phyloP scores from a whole-genome alignment of 139 green algal genomes.

The Picochlorum sp. region DNA sequence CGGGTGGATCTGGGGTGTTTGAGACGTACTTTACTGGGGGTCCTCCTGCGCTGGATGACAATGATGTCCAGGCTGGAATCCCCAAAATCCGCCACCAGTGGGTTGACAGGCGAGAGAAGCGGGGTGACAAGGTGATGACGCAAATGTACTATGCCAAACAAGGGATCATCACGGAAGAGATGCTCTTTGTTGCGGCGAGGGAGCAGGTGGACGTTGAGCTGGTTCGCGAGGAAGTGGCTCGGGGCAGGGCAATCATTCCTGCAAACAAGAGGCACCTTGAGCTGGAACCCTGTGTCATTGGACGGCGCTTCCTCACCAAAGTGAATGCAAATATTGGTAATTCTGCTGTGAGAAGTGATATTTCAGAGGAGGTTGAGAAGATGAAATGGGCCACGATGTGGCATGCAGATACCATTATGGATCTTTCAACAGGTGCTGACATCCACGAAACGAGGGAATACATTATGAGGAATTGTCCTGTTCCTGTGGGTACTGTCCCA shows the following conservation, averaged over 20 bases:
- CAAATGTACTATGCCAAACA: constrained; percentile 78
- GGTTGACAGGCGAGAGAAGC: constrained; percentile 52
- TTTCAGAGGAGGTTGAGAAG: constrained; percentile 97
- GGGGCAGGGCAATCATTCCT: constrained; percentile 92
- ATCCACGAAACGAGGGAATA: constrained; percentile 93
- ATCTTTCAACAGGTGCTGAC: constrained; percentile 85
- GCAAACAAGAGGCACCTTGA: constrained; percentile 90
- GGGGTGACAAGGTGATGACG: constrained; percentile 41
- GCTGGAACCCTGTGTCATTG: constrained; percentile 86
- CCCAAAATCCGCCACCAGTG: constrained; percentile 68
- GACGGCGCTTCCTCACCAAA: constrained; percentile 88
- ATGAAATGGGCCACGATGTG: constrained; percentile 89
- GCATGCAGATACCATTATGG: constrained; percentile 95
- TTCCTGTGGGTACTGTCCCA: constrained; percentile 79
- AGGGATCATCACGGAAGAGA: constrained; percentile 89
- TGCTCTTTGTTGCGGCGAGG: constrained; percentile 77
- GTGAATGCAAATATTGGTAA: constrained; percentile 98
- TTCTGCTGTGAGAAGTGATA: constrained; percentile 75
- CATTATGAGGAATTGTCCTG: constrained; percentile 86
- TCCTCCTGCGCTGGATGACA: constrained; percentile 55
- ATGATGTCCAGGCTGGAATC: constrained; percentile 43
- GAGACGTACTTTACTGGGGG: constrained; percentile 89
- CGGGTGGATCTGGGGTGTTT: constrained; percentile 60
- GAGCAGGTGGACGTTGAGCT: constrained; percentile 86
- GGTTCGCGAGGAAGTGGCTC: constrained; percentile 84